Percentiles rank a stretch among this genome's conserved stretches.
Conservation (phyloP, 371 early-diverging fungal genomes). For the Massospora cicadina region DNA sequence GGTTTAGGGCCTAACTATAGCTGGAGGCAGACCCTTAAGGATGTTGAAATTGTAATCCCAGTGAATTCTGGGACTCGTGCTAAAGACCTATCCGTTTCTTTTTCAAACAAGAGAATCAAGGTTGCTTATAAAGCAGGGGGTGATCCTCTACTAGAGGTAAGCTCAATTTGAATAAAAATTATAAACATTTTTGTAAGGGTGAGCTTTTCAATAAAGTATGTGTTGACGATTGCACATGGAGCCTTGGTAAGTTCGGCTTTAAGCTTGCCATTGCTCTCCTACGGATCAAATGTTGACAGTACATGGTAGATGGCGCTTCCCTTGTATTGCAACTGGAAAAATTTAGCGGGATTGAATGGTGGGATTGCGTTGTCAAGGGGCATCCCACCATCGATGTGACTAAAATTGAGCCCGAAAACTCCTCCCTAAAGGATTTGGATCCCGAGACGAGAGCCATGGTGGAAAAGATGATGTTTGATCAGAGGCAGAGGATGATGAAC, state of each 20-base stretch:
- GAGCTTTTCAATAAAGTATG: slow-evolving; percentile 48
- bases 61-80: slow-evolving; percentile 58
- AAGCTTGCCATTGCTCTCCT: background rate
- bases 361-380: slow-evolving; percentile 67
- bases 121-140: slow-evolving; percentile 55
- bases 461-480: slow-evolving; percentile 77
- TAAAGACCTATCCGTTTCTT: slow-evolving; percentile 42
- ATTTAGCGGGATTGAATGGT: slow-evolving; percentile 69
- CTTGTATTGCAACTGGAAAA: slow-evolving; percentile 69
- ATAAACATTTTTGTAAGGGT: slow-evolving; percentile 22
- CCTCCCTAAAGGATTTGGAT: slow-evolving; percentile 69
- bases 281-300: no score
- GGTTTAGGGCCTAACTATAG: slow-evolving; percentile 39
- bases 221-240: slow-evolving; percentile 75
- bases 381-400: slow-evolving; percentile 77
- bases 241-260: slow-evolving; percentile 28
- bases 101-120: slow-evolving; percentile 44
- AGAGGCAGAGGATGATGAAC: slow-evolving; percentile 69
- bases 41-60: slow-evolving; percentile 58
- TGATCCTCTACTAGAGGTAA: slow-evolving; percentile 45
- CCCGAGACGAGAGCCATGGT: slow-evolving; percentile 83
- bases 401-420: slow-evolving; percentile 80
- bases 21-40: slow-evolving; percentile 75
- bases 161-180: background rate
- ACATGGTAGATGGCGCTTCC: background rate